These are phyloP conservation scores for Pyrenochaeta sp. DNA, from an alignment of 2,329 filamentous ascomycete species.

Conservation along the genomic window DNA sequence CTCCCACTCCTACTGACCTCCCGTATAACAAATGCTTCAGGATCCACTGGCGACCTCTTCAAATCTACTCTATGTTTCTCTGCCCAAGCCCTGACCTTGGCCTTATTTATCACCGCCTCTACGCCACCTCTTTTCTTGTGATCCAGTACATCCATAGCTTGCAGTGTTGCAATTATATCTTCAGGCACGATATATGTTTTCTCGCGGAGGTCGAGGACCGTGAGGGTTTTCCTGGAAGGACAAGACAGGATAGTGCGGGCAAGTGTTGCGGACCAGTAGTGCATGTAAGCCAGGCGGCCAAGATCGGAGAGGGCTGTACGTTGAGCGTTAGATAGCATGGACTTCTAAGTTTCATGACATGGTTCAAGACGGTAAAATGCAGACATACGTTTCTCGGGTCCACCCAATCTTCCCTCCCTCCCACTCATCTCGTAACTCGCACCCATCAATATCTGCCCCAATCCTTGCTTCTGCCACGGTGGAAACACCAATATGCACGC, in stretches of 20 bases:
- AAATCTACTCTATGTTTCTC: constrained; percentile 68
- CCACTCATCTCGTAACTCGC: constrained; percentile 91
- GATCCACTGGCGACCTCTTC: constrained; percentile 69
- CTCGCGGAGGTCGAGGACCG: constrained; percentile 75
- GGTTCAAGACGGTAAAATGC: not conserved
- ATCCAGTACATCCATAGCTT: constrained; percentile 78
- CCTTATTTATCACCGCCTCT: constrained; percentile 64
- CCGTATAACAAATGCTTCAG: constrained; percentile 77
- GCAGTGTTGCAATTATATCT: constrained; percentile 79
- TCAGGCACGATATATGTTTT: constrained; percentile 86
- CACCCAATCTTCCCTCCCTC: constrained; percentile 83
- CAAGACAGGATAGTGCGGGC: constrained; percentile 68
- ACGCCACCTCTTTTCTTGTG: constrained; percentile 59
- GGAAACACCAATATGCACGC: constrained; percentile 97
- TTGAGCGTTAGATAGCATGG: constrained; percentile 12
- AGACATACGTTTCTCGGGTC: constrained; percentile 82
- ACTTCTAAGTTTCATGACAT: not conserved
- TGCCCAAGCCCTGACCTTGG: constrained; percentile 72
- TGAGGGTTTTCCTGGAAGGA: constrained; percentile 62
- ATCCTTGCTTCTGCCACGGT: constrained; percentile 89
- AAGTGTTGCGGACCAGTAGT: constrained; percentile 88
- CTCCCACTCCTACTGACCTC: constrained; percentile 52
- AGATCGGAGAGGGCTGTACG: constrained; percentile 76
- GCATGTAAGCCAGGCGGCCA: constrained; percentile 80
- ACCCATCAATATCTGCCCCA: constrained; percentile 89